Evolutionary conservation across 2,329 filamentous ascomycete species (phyloP).

Genomic region (Phaeoacremonium minimum): DNA sequence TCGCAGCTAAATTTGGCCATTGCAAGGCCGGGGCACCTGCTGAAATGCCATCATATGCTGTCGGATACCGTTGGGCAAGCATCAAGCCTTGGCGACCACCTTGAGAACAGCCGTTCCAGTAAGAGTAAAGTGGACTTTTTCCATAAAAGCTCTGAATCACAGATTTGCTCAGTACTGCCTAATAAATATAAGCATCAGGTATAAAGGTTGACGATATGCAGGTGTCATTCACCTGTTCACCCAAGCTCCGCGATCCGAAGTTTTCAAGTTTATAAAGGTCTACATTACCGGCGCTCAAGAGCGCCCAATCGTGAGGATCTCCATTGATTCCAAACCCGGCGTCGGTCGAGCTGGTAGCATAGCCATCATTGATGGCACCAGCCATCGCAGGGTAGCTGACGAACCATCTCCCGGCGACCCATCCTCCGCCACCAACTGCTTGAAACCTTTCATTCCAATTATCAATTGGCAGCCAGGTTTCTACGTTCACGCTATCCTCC

Average conservation of each 20-base stretch:
- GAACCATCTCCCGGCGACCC: constrained; percentile 1
- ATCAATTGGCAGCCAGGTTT: constrained; percentile 3
- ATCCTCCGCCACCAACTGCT: neutral
- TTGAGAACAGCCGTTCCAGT: constrained; percentile 50
- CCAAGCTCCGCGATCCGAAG: no score
- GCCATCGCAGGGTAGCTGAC: constrained; percentile 10
- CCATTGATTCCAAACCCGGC: constrained; percentile 11
- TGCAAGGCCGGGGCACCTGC: constrained; percentile 38
- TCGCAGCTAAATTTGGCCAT: constrained; percentile 5
- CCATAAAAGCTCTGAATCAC: constrained; percentile 44
- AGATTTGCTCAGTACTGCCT: constrained; percentile 38
- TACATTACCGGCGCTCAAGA: constrained; percentile 10
- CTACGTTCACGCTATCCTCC: constrained; percentile 4
- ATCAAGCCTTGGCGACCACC: constrained; percentile 51
- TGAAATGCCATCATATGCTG: constrained; percentile 50
- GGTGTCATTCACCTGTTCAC: constrained; percentile 15
- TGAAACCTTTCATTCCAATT: neutral
- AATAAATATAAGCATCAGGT: no score
- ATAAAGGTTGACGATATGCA: no score
- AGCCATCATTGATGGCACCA: constrained; percentile 15
- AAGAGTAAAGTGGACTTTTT: constrained; percentile 37
- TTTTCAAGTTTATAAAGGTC: constrained; percentile 16
- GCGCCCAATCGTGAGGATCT: constrained; percentile 5
- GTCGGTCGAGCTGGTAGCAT: constrained; percentile 18
- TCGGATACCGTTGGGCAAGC: constrained; percentile 43